Conservation (phyloP, 2,329 filamentous ascomycete species). For the Cordyceps cateniannulata region DNA sequence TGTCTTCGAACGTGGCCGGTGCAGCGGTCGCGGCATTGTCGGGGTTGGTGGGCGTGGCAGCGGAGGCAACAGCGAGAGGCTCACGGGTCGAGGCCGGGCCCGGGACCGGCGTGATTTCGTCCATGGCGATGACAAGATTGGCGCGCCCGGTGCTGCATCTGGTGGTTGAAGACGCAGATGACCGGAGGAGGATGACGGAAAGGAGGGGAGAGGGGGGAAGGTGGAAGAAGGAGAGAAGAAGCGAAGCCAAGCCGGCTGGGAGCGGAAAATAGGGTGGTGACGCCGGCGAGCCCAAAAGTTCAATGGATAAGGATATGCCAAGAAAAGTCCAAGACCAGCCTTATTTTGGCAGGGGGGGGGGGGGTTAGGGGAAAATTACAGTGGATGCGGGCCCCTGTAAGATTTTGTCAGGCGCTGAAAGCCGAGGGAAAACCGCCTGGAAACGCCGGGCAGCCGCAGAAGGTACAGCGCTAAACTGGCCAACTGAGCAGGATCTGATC, state of each 20-base stretch:
- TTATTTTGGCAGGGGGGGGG: background rate
- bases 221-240: background rate
- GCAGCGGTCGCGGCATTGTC: background rate
- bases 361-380: background rate
- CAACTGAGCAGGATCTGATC: background rate
- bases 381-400: background rate
- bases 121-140: constrained; percentile 20
- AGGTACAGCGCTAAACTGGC: background rate
- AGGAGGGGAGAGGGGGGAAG: background rate
- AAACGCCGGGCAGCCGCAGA: background rate
- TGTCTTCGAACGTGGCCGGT: constrained; percentile 7
- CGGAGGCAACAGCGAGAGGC: background rate
- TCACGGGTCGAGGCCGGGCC: constrained; percentile 10
- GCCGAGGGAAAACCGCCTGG: background rate
- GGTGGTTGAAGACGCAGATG: background rate
- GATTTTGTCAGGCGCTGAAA: background rate
- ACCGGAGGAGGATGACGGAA: background rate
- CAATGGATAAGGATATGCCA: background rate
- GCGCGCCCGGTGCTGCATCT: constrained; percentile 15
- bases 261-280: background rate
- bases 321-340: background rate
- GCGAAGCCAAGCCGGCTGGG: background rate
- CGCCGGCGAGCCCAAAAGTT: background rate
- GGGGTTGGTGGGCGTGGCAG: background rate
- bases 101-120: constrained; percentile 22